Conservation (phyloP, 768 basidiomycete genomes). For the Hygrophorus pudorinus region DNA sequence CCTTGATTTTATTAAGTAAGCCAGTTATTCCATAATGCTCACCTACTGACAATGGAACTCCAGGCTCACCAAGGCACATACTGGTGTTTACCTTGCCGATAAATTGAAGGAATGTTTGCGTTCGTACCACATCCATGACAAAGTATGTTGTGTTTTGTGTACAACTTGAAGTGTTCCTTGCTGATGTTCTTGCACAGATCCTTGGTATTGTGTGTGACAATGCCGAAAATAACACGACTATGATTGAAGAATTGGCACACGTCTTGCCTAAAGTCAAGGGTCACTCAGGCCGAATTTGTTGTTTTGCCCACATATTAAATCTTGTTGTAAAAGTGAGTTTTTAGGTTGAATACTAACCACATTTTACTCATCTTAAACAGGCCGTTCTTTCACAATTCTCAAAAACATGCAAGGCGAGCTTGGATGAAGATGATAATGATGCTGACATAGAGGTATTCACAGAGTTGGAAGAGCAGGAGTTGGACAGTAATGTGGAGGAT, state of each 20-base stretch:
- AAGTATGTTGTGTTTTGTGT: too few species aligned
- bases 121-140: constrained; percentile 23
- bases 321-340: constrained; percentile 20
- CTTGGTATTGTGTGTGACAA: constrained; percentile 27
- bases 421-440: constrained; percentile 5
- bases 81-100: constrained; percentile 22
- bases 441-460: neutral
- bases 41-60: constrained; percentile 8
- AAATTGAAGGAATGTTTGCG: constrained; percentile 22
- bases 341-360: neutral
- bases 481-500: neutral
- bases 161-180: neutral
- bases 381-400: constrained; percentile 2
- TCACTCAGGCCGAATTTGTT: constrained; percentile 15
- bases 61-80: constrained; percentile 19
- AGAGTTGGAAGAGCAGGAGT: neutral
- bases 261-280: constrained; percentile 15
- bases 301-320: constrained; percentile 32
- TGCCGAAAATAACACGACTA: constrained; percentile 22
- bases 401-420: neutral
- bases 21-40: too few species aligned
- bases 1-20: constrained; percentile 27
- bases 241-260: constrained; percentile 19
- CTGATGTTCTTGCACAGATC: constrained; percentile 15
- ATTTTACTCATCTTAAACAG: neutral